Evolutionary conservation across 306 rosid genomes (phyloP), one percentile per base, ranked within the genome.

Genomic region (Hippophae rhamnoides): DNA sequence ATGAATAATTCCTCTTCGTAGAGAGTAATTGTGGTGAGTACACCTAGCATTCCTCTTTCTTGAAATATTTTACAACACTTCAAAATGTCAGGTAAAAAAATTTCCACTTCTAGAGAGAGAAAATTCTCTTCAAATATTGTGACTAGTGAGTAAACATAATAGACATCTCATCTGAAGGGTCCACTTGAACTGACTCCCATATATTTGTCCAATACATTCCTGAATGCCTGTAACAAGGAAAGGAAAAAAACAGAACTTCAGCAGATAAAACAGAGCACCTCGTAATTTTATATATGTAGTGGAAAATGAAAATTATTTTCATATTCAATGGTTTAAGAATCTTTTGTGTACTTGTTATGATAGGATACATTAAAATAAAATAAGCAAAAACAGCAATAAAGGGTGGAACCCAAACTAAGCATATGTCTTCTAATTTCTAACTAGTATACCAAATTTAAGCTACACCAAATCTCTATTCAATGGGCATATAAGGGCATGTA

Each of bases 191-290:
- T 75, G 56, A 76, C 84, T 72, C 94, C 94, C 81, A 89, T 63
- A 62, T 80, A 84, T 76, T 89, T 93, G 66, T 86, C 90, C 79
- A 86, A 70, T 48, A 88, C 95, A 42, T 77, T 86, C 81, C 70
- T 84, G 75, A 75, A 88, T 57, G 84, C 99, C 99, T 93, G 86
- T 67, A 69, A 41, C 65, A 72, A 45, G 67, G 66, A 59, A 25
- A 71, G 8, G 50, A 7, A 41, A 67, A 5, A 31, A 53, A 23
- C 47, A 12, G 58, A 47, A 25, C 10, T 13, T 48, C 27, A 25
- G 5, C 44, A 9, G 23, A 47, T 23, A 27, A 23, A n/a, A 43
- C 27, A 41, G 54, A 69, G 54, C 13, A 27, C 1, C 43, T 54
- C 52, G 66, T 43, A 52, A 47, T 23, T 52, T 52, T 45, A 63